Evolutionary conservation across 2,329 filamentous ascomycete species (phyloP).

Genomic region (Fusarium sp.): DNA sequence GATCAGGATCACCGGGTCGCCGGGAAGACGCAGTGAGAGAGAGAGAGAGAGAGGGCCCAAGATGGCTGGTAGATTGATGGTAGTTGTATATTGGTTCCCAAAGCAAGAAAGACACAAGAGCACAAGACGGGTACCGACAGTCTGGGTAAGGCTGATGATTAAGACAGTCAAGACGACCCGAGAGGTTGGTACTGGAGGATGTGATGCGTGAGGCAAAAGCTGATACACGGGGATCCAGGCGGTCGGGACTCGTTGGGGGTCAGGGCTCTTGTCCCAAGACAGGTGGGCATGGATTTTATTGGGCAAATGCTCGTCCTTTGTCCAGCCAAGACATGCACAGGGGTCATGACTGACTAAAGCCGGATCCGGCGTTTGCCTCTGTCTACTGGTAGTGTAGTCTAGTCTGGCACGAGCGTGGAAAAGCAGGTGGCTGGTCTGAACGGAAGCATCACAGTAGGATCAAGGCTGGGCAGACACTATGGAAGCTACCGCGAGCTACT

Average conservation of each 20-base stretch:
- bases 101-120: not conserved
- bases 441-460: not conserved
- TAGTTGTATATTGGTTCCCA: not conserved
- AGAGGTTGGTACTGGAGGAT: not conserved
- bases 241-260: constrained; percentile 6
- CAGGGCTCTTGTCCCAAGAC: not conserved
- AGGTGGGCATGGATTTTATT: constrained; percentile 3
- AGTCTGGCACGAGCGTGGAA: not conserved
- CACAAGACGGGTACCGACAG: not conserved
- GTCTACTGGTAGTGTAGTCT: not conserved
- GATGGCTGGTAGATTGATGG: not conserved
- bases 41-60: not conserved
- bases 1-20: not conserved
- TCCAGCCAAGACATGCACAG: constrained; percentile 1
- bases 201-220: constrained; percentile 1
- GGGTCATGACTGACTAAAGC: not conserved
- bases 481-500: not conserved
- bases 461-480: not conserved
- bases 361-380: constrained; percentile 7
- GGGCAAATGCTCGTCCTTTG: not conserved
- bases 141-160: constrained; percentile 2
- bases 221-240: constrained; percentile 6
- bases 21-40: not conserved
- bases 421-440: not conserved
- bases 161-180: not conserved